Percentiles rank a stretch among this genome's conserved stretches.
These are phyloP conservation scores for Mycena alexandri DNA, from an alignment of 768 basidiomycete genomes.

Conservation along the genomic window DNA sequence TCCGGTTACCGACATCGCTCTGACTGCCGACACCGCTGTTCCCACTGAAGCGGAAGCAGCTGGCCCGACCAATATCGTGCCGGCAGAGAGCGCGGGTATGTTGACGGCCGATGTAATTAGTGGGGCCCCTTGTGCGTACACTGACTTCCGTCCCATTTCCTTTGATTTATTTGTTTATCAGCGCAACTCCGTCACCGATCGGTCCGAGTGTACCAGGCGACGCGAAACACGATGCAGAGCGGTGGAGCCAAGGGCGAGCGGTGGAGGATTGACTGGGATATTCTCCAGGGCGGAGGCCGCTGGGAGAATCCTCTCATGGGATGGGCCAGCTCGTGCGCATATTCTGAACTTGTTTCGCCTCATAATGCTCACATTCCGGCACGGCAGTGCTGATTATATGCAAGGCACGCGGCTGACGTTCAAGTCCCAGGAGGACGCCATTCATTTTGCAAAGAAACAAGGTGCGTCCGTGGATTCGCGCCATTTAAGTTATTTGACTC, in stretches of 20 bases:
- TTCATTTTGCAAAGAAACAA: slow-evolving; percentile 98
- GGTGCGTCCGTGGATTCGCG: slow-evolving; percentile 57
- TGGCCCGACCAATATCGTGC: slow-evolving; percentile 56
- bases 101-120: slow-evolving; percentile 86
- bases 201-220: slow-evolving; percentile 93
- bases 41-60: slow-evolving; percentile 42
- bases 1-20: too few relatives aligned
- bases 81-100: slow-evolving; percentile 66
- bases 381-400: slow-evolving; percentile 90
- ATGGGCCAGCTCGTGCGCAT: slow-evolving; percentile 89
- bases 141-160: neutral
- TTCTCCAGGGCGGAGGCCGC: slow-evolving; percentile 86
- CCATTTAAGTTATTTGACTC: slow-evolving; percentile 20
- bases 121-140: slow-evolving; percentile 81
- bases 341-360: neutral
- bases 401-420: slow-evolving; percentile 90
- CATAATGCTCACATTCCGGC: slow-evolving; percentile 23
- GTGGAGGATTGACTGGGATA: slow-evolving; percentile 97
- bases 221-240: slow-evolving; percentile 96
- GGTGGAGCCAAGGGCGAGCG: slow-evolving; percentile 86
- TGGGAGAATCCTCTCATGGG: slow-evolving; percentile 99
- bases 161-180: slow-evolving; percentile 45
- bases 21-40: neutral
- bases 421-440: slow-evolving; percentile 88
- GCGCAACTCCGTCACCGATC: slow-evolving; percentile 88